These are phyloP conservation scores for Sclerotinia trifoliorum DNA, from an alignment of 2,329 filamentous ascomycete genomes.

Conservation along the genomic window DNA sequence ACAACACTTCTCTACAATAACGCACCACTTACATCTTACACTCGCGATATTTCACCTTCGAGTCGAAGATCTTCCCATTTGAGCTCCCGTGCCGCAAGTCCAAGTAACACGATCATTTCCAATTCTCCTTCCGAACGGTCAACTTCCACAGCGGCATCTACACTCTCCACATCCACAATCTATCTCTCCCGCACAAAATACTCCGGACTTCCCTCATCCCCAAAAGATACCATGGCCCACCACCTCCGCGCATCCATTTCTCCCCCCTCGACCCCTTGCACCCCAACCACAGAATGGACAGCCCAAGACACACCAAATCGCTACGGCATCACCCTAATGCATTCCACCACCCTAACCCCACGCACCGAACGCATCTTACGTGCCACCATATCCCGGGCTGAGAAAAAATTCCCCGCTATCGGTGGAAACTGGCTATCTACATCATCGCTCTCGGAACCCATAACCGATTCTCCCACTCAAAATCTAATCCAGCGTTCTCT, in stretches of 20 bases:
- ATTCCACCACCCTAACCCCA: constrained; percentile 48
- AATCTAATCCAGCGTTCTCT: constrained; percentile 57
- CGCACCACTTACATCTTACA: constrained; percentile 19
- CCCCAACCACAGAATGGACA: constrained; percentile 35
- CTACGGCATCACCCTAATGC: constrained; percentile 51
- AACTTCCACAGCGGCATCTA: constrained; percentile 21
- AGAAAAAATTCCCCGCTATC: constrained; percentile 47
- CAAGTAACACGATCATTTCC: constrained; percentile 21
- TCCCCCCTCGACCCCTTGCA: constrained; percentile 27
- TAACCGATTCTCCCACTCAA: constrained; percentile 48
- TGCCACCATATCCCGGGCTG: constrained; percentile 52
- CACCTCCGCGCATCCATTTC: constrained; percentile 6
- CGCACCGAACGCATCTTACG: constrained; percentile 51
- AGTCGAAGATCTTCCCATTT: constrained; percentile 16
- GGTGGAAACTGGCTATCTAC: constrained; percentile 37
- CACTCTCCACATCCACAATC: constrained; percentile 22
- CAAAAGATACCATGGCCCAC: constrained; percentile 26
- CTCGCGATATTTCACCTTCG: background rate
- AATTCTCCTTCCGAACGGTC: constrained; percentile 23
- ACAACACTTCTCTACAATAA: constrained; percentile 27
- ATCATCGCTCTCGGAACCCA: constrained; percentile 44
- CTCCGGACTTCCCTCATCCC: constrained; percentile 33
- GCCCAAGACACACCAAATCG: constrained; percentile 40
- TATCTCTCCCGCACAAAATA: constrained; percentile 32
- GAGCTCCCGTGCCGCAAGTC: constrained; percentile 24